Base-by-base conservation (phyloP, 768 basidiomycete species). In the Boletus bicolor region DNA sequence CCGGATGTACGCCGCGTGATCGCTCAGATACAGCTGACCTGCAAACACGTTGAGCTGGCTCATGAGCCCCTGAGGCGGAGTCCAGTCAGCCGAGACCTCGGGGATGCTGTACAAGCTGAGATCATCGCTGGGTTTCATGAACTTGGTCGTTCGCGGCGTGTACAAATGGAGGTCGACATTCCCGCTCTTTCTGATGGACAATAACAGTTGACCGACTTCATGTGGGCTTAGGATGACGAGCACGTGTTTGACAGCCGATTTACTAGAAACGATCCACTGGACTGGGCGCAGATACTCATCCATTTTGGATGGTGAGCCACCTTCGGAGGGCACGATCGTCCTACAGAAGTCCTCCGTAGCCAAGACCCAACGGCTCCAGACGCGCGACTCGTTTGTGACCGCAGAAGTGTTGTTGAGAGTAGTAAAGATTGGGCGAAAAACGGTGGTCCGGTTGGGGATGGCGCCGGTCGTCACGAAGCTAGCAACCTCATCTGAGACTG, bases 221-320 rank as follows among this genome's bases (percentile, higher is more conserved):
- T 60, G 61, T 2, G 73, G 73, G 61, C 80, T 82, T 51, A 78
- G 47, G 12, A 75, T 56, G 30, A 81, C 67, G 8, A 78, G 59
- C 3, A 52, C 34, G 2, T 46, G 73, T 46, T 24, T 57, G 56
- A 43, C 64, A 66, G 52, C 74, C 68, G n/a, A 49, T 43, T 44
- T 76, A 60, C 57, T 73, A 53, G 57, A 74, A 35, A 79, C 35
- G 43, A 81, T 69, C 79, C 80, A 81, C 32, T 76, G 68, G 38
- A 78, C 75, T 0, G 77, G 71, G 10, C 72, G 71, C 14, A 74
- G 64, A 28, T 75, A 71, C 42, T 74, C 70, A 24, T 74, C 69
- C 9, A 45, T 43, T 21, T 63, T 67, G 30, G 30, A 19, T 2
- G 28, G 28, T 5, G n/a, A 4, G 7, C 14, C 36, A 0, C 7